A percentile compares a stretch with the other conserved stretches of the same genome.
Evolutionary conservation across 1,284 basidiomycete species (phyloP).

Genomic region (Marasmius sp.): DNA sequence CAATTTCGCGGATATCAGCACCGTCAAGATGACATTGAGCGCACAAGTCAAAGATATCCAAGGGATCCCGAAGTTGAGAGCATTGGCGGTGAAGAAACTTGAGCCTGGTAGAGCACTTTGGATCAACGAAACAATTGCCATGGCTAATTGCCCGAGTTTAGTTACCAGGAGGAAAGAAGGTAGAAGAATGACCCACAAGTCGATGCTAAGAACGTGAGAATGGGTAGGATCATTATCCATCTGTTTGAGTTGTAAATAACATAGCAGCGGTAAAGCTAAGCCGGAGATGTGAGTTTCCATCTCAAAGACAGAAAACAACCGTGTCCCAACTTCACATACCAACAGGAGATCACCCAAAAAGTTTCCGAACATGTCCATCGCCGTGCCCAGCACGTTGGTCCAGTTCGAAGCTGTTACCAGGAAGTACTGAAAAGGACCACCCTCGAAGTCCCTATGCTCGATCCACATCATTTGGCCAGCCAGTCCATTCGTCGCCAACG

Average conservation of each 20-base stretch:
- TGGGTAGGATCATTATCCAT: conserved; percentile 14
- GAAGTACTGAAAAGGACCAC: neutral
- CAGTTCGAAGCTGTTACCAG: neutral
- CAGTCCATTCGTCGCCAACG: neutral
- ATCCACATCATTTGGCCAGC: neutral
- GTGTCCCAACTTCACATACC: neutral
- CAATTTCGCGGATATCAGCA: conserved; percentile 19
- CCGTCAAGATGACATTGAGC: conserved; percentile 23
- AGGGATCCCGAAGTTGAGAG: conserved; percentile 21
- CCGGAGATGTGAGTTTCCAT: neutral
- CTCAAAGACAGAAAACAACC: neutral
- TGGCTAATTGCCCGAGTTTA: conserved; percentile 10
- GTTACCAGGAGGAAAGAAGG: neutral
- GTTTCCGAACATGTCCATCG: neutral
- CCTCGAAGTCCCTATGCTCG: neutral
- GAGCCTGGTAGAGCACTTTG: conserved; percentile 18
- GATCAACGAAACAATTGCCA: conserved; percentile 18
- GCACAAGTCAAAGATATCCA: conserved; percentile 23
- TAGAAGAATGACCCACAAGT: conserved; percentile 13
- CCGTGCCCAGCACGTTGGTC: neutral
- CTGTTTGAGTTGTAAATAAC: conserved; percentile 17
- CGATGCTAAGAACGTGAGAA: conserved; percentile 20
- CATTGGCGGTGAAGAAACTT: conserved; percentile 14
- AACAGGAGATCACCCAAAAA: neutral
- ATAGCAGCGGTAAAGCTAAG: conserved; percentile 22